Conservation (phyloP, 2,329 filamentous ascomycete species). For the Dothideomycetes sp. region DNA sequence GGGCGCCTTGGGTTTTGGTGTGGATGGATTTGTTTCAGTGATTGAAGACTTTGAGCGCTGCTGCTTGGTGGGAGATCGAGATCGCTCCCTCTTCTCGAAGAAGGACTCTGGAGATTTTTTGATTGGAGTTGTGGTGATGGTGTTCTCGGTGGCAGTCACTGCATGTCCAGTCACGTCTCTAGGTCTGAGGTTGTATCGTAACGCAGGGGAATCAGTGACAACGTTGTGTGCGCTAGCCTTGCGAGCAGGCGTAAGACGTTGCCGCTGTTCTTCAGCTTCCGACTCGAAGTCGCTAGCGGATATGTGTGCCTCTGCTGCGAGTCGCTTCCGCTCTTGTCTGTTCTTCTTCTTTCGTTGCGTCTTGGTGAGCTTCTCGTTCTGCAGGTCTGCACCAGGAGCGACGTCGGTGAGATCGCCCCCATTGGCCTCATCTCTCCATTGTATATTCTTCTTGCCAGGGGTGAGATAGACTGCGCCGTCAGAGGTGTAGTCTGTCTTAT, state of each 20-base stretch:
- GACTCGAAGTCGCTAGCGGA: conserved; percentile 22
- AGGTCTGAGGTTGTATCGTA: conserved; percentile 8
- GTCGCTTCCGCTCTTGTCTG: conserved; percentile 18
- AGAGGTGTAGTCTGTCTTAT: conserved; percentile 28
- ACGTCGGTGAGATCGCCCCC: conserved; percentile 12
- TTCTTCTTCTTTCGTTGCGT: conserved; percentile 25
- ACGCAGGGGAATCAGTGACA: background rate
- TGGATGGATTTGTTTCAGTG: background rate
- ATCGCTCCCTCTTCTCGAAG: background rate
- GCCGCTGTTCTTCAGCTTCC: conserved; percentile 16
- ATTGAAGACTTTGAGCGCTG: background rate
- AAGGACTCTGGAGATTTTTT: background rate
- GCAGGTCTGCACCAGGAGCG: conserved; percentile 5
- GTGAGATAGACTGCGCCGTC: conserved; percentile 28
- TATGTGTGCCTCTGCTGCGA: conserved; percentile 15
- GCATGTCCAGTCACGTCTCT: background rate
- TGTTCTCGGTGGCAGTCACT: background rate
- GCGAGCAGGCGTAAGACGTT: conserved; percentile 19
- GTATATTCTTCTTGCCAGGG: conserved; percentile 13
- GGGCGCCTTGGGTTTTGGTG: background rate
- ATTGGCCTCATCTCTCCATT: conserved; percentile 15
- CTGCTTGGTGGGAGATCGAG: background rate
- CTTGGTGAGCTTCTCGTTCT: conserved; percentile 19
- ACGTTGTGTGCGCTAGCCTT: conserved; percentile 23
- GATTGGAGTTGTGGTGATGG: background rate